Evolutionary conservation across 1,139 yeast genomes (phyloP), one percentile per base, ranked within the genome.

Genomic region (Blastobotrys petasosporus): DNA sequence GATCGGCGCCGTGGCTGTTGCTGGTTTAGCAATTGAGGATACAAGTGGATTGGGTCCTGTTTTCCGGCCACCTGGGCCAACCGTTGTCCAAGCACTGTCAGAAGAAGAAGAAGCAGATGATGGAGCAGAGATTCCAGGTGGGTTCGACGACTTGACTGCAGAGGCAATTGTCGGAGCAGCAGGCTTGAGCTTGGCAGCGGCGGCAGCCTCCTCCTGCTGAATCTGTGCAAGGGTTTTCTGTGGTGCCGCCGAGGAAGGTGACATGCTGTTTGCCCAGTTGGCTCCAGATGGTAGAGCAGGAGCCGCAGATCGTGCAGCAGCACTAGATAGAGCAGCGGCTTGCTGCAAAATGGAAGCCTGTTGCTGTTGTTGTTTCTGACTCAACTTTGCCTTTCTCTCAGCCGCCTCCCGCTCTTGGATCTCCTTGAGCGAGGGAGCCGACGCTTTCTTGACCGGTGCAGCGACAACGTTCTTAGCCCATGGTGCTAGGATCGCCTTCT

Each of bases 341-440:
- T 48, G 49, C 15, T 32, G 52, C 32, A 20, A 55, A 48, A 30
- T 58, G 53, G 33, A 60, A 25, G 61, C 68, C 54, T 44, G 63
- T 58, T 28, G 67, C 59, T 42, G 66, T 55, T 43, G 62, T 47
- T 51, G 64, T 54, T 48, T 64, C 54, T 53, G 68, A 51, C 41
- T 57, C 40, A 41, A 55, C 34, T 48, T 53, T 31, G 50, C 48
- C 45, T 60, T 54, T 36, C 52, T 52, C 48, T 61, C 78, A 48
- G 75, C 78, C 38, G 81, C 82, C 59, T 84, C 94, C 50, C 80
- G 64, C 51, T 72, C 76, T 62, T 83, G 92, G 52, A 85, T 82
- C 60, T 85, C 86, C 49, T 79, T 77, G 54, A 85, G 68, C 1
- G 86, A 73, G 49, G 80, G 66, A n/a, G 73, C 62, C 36, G 82